Percentiles rank a stretch among this genome's conserved stretches.
phyloP scores from a whole-genome alignment of 495 filamentous ascomycete genomes.

The Xylaria palmicola region DNA sequence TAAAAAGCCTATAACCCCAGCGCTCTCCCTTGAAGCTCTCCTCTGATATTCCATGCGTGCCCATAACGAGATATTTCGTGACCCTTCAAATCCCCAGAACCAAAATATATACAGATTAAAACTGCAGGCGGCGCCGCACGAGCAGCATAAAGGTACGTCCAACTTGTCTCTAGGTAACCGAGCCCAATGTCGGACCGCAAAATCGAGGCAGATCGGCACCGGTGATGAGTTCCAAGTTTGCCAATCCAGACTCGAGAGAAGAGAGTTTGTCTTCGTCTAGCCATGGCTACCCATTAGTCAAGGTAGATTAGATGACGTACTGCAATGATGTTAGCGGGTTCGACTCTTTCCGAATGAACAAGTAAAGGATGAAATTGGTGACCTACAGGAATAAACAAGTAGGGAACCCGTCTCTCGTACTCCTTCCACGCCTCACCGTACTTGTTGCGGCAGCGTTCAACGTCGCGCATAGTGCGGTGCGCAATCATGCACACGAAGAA shows the following conservation, averaged over 20 bases:
- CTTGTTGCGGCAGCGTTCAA: slow-evolving; percentile 77
- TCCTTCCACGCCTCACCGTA: slow-evolving; percentile 92
- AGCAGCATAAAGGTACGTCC: background rate
- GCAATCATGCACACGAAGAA: slow-evolving; percentile 93
- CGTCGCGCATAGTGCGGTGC: slow-evolving; percentile 84
- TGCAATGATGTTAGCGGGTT: slow-evolving; percentile 5
- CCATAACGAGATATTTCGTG: background rate
- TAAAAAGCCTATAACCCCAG: slow-evolving; percentile 17
- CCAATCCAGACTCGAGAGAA: too few relatives aligned
- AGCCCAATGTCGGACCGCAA: background rate
- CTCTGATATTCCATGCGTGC: too few relatives aligned
- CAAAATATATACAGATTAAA: slow-evolving; percentile 11
- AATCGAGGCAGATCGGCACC: background rate
- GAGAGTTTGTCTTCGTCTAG: background rate
- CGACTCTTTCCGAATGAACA: background rate
- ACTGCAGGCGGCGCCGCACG: background rate
- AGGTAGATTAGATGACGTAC: slow-evolving; percentile 25
- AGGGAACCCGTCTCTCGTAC: slow-evolving; percentile 86
- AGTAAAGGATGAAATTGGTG: background rate
- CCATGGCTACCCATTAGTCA: background rate
- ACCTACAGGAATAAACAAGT: slow-evolving; percentile 95
- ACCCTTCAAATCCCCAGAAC: background rate
- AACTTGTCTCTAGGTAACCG: background rate
- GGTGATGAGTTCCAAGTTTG: too few relatives aligned
- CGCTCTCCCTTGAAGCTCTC: background rate